Evolutionary conservation across 1,284 basidiomycete genomes (phyloP).

Genomic region (Cerrena zonata): DNA sequence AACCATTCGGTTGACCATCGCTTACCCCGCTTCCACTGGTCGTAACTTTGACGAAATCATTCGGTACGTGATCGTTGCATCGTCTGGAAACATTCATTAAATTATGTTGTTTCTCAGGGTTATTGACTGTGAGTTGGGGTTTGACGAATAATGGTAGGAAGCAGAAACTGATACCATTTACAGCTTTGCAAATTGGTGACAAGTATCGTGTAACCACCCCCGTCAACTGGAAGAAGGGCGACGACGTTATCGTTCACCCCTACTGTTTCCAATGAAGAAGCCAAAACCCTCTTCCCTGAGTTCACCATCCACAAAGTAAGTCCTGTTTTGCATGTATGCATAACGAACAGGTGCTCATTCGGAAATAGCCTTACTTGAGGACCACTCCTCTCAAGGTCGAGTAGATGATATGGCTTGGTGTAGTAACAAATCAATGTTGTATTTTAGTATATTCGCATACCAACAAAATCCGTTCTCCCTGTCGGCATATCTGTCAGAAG

Average conservation of each 20-base stretch:
- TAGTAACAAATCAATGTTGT: too few species aligned
- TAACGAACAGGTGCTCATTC: not conserved
- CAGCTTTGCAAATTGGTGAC: conserved; percentile 88
- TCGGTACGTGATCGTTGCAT: conserved; percentile 42
- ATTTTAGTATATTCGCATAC: too few species aligned
- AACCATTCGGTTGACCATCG: conserved; percentile 81
- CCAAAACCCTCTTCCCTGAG: conserved; percentile 80
- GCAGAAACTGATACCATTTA: conserved; percentile 6
- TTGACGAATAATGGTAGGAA: too few species aligned
- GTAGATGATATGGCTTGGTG: too few species aligned
- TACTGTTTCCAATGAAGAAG: conserved; percentile 81
- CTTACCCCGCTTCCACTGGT: conserved; percentile 86
- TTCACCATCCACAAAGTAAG: conserved; percentile 63
- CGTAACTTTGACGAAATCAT: conserved; percentile 86
- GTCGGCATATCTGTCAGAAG: too few species aligned
- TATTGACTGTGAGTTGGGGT: conserved; percentile 53
- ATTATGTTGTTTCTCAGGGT: conserved; percentile 31
- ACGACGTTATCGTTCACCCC: conserved; percentile 95
- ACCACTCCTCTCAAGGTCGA: conserved; percentile 62
- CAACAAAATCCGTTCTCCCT: too few species aligned
- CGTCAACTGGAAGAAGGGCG: conserved; percentile 91
- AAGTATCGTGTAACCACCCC: conserved; percentile 82
- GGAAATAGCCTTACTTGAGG: conserved; percentile 63
- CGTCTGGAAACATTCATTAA: conserved; percentile 11
- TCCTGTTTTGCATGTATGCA: not conserved